Evolutionary conservation across 441 rosid genomes (phyloP), one percentile per base, ranked within the genome.

Genomic region (Adansonia grandidieri): DNA sequence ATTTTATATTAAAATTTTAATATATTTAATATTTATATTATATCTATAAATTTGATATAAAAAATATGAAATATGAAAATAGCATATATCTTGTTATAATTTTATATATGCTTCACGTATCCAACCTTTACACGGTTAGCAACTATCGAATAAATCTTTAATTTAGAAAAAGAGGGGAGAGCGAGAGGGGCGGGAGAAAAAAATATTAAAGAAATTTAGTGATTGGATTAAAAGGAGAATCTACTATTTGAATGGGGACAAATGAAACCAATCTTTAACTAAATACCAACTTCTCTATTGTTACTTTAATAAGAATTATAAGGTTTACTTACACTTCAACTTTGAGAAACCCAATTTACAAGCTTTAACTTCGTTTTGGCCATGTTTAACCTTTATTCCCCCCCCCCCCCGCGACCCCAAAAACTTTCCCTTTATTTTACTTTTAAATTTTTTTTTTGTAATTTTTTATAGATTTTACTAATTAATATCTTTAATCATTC

Each of bases 211-310:
- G 40, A 48, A 69, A 15, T 50, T 7, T 1, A 17, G 64, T 5
- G 64, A 8, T 24, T 45, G 54, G 40, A 48, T 42, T 53, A 70
- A 58, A 42, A 58, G 42, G 65, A 79, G 90, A 87, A 87, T 89
- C 92, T 83, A 1, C 58, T n/a, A 73, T 60, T 81, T 69, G 83
- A 83, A 86, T 72, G 82, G 44, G 45, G 88, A 86, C 90, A 85
- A 82, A 78, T 8, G 80, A 77, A 86, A 84, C 65, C 74, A 66
- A 73, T 63, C 54, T 77, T 48, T 44, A 82, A 73, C 87, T 82
- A 75, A 50, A 65, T 24, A 28, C 77, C 86, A 84, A 0, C 54
- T 73, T 82, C 47, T 40, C 11, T 56, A 6, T 57, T 40, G 0
- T 63, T 75, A 32, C 81, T 82, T 57, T 3, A 22, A 9, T 9